A percentile compares a stretch with the other conserved stretches of the same genome.
phyloP scores from a whole-genome alignment of 768 basidiomycete genomes.

The Nidula microcarpa region DNA sequence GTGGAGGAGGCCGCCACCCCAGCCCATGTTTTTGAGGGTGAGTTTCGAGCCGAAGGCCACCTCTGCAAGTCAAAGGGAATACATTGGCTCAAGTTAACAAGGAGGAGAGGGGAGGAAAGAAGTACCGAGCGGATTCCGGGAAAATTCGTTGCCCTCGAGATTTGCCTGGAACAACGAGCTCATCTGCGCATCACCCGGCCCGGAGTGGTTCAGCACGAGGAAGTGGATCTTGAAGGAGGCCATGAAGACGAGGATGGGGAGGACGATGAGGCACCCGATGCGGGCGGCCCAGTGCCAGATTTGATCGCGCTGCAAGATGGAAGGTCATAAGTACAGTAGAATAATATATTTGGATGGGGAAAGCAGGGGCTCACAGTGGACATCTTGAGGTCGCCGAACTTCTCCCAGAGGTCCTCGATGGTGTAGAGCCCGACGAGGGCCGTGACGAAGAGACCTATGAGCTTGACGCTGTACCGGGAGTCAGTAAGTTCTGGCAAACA shows the following conservation, averaged over 20 bases:
- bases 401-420: slow-evolving; percentile 97
- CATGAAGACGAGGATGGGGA: slow-evolving; percentile 93
- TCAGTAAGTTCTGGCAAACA: not conserved
- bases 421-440: slow-evolving; percentile 95
- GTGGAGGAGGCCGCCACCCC: slow-evolving; percentile 94
- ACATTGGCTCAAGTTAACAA: too few species aligned
- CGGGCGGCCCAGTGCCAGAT: slow-evolving; percentile 88
- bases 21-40: slow-evolving; percentile 96
- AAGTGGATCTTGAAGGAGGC: slow-evolving; percentile 96
- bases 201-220: slow-evolving; percentile 87
- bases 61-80: slow-evolving; percentile 40
- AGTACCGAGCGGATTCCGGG: slow-evolving; percentile 80
- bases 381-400: slow-evolving; percentile 95
- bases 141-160: slow-evolving; percentile 90
- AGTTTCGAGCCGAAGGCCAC: slow-evolving; percentile 87
- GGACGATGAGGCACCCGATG: slow-evolving; percentile 76
- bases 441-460: slow-evolving; percentile 94
- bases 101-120: not conserved
- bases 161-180: slow-evolving; percentile 99
- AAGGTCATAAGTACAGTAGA: not conserved
- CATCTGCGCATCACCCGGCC: slow-evolving; percentile 98
- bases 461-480: slow-evolving; percentile 68
- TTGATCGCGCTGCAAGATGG: slow-evolving; percentile 68
- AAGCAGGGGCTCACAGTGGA: slow-evolving; percentile 56
- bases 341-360: not conserved